A percentile compares a stretch with the other conserved stretches of the same genome.
These are phyloP conservation scores for Stagonosporopsis rhizophila DNA, from an alignment of 2,329 filamentous ascomycete species.

Conservation along the genomic window DNA sequence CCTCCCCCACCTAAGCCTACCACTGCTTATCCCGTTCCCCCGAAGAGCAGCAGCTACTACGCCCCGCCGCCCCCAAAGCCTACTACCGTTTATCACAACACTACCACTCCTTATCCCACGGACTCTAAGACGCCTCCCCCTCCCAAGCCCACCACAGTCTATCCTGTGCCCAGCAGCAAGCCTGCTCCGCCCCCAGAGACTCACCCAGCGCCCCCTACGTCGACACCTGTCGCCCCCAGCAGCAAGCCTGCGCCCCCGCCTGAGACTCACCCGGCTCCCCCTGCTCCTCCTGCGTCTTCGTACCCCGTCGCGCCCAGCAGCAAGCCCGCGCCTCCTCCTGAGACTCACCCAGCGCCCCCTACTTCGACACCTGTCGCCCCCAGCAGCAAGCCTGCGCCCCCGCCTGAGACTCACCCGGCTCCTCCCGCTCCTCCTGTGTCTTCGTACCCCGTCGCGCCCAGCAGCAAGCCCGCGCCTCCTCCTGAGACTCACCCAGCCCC, in stretches of 20 bases:
- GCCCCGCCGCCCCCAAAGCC: conserved; percentile 7
- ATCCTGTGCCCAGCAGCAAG: conserved; percentile 9
- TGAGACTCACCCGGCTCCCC: conserved; percentile 6
- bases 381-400: conserved; percentile 8
- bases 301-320: conserved; percentile 12
- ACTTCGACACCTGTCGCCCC: conserved; percentile 5
- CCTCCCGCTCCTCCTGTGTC: not conserved
- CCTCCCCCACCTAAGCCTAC: conserved; percentile 11
- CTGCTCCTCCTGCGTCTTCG: conserved; percentile 16
- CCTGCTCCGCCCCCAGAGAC: conserved; percentile 1
- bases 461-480: conserved; percentile 2
- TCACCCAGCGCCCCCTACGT: not conserved
- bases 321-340: not conserved
- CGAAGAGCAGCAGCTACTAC: conserved; percentile 2
- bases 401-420: conserved; percentile 5
- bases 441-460: conserved; percentile 7
- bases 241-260: conserved; percentile 15
- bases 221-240: not conserved
- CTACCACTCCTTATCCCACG: conserved; percentile 10
- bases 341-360: conserved; percentile 13
- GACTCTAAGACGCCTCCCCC: conserved; percentile 14
- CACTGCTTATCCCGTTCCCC: conserved; percentile 1
- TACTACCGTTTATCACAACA: conserved; percentile 18
- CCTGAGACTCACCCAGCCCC: too few relatives aligned
- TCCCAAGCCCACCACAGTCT: conserved; percentile 13